Conservation (phyloP, 305 asterid species). For the Fraxinus paxiana region DNA sequence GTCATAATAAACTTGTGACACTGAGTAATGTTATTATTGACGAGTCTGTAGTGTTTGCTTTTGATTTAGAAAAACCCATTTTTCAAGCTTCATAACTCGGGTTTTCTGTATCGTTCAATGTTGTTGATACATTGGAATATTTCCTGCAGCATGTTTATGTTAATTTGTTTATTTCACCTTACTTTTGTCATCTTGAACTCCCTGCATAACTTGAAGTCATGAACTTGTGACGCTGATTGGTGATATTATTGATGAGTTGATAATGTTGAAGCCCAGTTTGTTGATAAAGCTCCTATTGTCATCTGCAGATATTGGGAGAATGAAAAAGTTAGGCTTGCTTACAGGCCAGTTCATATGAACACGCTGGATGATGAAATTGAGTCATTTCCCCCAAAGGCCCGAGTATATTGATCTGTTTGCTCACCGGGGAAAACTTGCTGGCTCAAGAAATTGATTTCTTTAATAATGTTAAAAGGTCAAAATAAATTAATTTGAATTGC, state of each 20-base stretch:
- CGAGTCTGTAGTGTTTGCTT: not conserved
- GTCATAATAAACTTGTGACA: not conserved
- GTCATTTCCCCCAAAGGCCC: conserved; percentile 93
- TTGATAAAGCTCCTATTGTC: conserved; percentile 9
- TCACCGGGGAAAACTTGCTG: not conserved
- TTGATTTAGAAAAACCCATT: not conserved
- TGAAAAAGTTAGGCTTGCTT: conserved; percentile 72
- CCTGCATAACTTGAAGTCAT: not conserved
- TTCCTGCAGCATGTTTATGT: not conserved
- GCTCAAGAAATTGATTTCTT: conserved; percentile 20
- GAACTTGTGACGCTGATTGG: not conserved
- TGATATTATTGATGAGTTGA: not conserved
- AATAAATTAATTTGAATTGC: conserved; percentile 22
- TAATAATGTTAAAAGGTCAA: conserved; percentile 16
- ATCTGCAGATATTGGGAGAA: conserved; percentile 85
- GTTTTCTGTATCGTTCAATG: not conserved
- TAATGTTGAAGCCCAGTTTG: not conserved
- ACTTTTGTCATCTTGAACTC: not conserved
- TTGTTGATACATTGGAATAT: not conserved
- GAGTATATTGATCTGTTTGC: conserved; percentile 50
- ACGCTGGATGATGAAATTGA: conserved; percentile 89
- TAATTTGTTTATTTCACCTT: not conserved
- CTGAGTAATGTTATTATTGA: not conserved
- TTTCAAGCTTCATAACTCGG: not conserved
- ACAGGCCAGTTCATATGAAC: conserved; percentile 88